These are phyloP conservation scores for Fraxinus quadrangulata DNA, from an alignment of 257 asterid genomes.

Conservation along the genomic window DNA sequence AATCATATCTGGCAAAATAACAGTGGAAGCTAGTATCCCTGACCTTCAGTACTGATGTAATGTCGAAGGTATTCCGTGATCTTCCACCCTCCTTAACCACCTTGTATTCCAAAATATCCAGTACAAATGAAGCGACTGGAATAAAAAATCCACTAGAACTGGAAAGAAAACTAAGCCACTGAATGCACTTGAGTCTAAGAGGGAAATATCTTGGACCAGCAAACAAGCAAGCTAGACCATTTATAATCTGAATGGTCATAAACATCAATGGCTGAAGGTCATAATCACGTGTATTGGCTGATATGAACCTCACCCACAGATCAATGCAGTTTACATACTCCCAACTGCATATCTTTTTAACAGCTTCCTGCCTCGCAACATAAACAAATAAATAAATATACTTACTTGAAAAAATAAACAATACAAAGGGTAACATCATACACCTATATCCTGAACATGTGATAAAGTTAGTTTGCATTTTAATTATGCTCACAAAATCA, in stretches of 20 bases:
- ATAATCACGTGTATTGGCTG: constrained; percentile 52
- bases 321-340: constrained; percentile 80
- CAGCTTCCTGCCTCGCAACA: constrained; percentile 65
- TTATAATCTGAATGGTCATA: constrained; percentile 61
- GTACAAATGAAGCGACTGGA: constrained; percentile 71
- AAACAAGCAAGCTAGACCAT: constrained; percentile 71
- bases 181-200: constrained; percentile 76
- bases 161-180: constrained; percentile 82
- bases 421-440: neutral
- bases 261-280: constrained; percentile 66
- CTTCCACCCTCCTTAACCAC: constrained; percentile 67
- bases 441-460: neutral
- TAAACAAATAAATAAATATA: neutral
- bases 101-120: constrained; percentile 80
- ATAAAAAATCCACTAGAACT: constrained; percentile 68
- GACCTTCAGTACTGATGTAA: constrained; percentile 69
- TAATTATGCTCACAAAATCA: constrained; percentile 3
- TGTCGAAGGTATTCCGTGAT: constrained; percentile 41
- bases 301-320: constrained; percentile 82
- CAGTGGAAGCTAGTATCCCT: constrained; percentile 29
- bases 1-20: neutral
- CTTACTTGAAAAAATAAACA: neutral
- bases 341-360: constrained; percentile 81
- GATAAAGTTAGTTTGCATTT: neutral
- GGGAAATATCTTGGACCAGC: constrained; percentile 94